phyloP scores from a whole-genome alignment of 2,329 filamentous ascomycete genomes.

The Hymenoscyphus fructigenus region DNA sequence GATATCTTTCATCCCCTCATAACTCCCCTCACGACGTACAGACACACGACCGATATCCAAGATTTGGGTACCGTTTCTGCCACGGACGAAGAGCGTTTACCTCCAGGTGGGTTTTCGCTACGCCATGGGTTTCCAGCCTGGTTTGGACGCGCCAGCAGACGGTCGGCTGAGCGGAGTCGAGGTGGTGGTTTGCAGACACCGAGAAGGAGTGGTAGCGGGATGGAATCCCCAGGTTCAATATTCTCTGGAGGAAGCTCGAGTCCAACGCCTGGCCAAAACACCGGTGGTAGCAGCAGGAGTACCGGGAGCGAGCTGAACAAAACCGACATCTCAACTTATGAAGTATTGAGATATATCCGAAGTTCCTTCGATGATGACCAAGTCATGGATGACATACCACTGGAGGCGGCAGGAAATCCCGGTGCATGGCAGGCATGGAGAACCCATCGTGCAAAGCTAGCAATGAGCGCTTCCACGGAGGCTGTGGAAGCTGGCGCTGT shows the following conservation, averaged over 20 bases:
- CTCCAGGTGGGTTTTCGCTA: conserved; percentile 86
- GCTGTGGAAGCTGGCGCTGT: conserved; percentile 18
- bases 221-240: conserved; percentile 23
- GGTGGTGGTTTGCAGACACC: conserved; percentile 28
- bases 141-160: conserved; percentile 65
- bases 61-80: conserved; percentile 78
- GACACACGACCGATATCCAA: conserved; percentile 78
- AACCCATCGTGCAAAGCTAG: conserved; percentile 58
- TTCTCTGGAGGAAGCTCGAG: conserved; percentile 24
- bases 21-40: conserved; percentile 90
- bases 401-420: conserved; percentile 82
- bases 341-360: conserved; percentile 77
- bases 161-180: conserved; percentile 37
- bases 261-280: conserved; percentile 20
- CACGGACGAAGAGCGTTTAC: conserved; percentile 77
- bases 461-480: conserved; percentile 37
- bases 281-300: conserved; percentile 14
- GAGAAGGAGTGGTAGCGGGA: conserved; percentile 21
- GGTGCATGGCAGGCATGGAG: conserved; percentile 95
- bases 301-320: conserved; percentile 14
- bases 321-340: conserved; percentile 51
- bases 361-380: conserved; percentile 76
- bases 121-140: conserved; percentile 88
- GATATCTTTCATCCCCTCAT: conserved; percentile 95
- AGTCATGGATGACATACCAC: conserved; percentile 74